Evolutionary conservation across 441 rosid genomes (phyloP), one percentile per base, ranked within the genome.

Genomic region (Populus hybrid): DNA sequence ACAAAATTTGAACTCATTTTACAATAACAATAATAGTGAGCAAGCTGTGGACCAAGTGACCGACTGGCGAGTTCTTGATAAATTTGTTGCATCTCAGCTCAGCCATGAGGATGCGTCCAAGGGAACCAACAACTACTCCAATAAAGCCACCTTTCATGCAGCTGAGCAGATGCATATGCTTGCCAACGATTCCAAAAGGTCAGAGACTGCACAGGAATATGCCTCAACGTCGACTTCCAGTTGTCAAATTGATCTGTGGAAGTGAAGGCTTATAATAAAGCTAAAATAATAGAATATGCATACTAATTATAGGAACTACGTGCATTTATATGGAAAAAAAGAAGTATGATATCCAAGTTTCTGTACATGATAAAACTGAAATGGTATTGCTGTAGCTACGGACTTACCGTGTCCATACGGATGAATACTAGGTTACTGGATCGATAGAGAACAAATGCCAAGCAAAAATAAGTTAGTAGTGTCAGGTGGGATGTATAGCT

Each of bases 61-160:
- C 0, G 99, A 97, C 77, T 97, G 99, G 99, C 88, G 98, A 69
- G 93, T 93, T 14, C 93, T 97, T 18, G 98, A 97, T 83, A 94
- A 97, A 79, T 94, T 97, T 70, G 98, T 97, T 5, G 99, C 99
- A 0, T 97, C 97, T 67, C 99, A 97, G 84, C 89, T 97, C 11
- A 93, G 98, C 85, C 91, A 93, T 46, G 99, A 92, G 71, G 90
- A 91, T 77, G 79, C 85, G 68, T 78, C 83, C 3, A 84, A 85
- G 86, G 90, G 81, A 75, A 69, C 70, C 63, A 80, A 5, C 5
- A 32, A 77, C 70, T 84, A 75, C 79, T 71, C 90, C 12, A 82
- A 79, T 84, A 82, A 86, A 12, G 67, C 70, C 3, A 71, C 83
- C 40, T 89, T 86, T 85, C 85, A 82, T 16, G 85, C 83, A 42